Percentiles rank a stretch among this genome's conserved stretches.
phyloP scores from a whole-genome alignment of 2,329 filamentous ascomycete genomes.

The Aspergillus transmontanensis region DNA sequence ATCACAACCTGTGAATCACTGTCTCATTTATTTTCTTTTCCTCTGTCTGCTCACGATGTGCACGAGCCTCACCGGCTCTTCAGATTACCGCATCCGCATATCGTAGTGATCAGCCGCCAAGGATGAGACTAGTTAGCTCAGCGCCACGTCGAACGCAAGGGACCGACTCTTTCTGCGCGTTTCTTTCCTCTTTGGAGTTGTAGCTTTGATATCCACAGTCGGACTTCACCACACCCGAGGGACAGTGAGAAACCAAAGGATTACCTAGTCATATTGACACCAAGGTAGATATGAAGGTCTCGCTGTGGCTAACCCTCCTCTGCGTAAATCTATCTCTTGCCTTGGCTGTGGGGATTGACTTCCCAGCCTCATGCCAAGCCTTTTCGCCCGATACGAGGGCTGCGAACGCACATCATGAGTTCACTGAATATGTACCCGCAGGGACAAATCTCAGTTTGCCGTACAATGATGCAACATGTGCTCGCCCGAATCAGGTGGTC shows the following conservation, averaged over 20 bases:
- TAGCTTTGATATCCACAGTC: neutral
- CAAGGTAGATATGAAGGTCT: conserved; percentile 4
- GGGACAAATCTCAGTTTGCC: neutral
- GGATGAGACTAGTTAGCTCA: neutral
- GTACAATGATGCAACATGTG: neutral
- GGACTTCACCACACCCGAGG: neutral
- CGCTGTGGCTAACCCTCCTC: neutral
- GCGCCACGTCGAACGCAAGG: neutral
- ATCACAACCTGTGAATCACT: too few species aligned
- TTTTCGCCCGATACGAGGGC: neutral
- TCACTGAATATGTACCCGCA: neutral
- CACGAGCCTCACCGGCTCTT: too few species aligned
- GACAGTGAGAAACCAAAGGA: neutral
- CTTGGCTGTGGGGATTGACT: neutral
- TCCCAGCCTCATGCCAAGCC: neutral
- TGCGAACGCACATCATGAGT: neutral
- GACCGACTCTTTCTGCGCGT: neutral
- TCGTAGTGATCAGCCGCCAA: neutral
- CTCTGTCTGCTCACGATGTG: too few species aligned
- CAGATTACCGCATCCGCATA: too few species aligned
- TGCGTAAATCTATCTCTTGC: neutral
- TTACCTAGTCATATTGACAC: neutral
- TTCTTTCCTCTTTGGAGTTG: neutral
- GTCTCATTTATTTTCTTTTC: too few species aligned
- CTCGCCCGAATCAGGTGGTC: neutral